Conservation (phyloP, 768 basidiomycete genomes). For the Suillus lakei region DNA sequence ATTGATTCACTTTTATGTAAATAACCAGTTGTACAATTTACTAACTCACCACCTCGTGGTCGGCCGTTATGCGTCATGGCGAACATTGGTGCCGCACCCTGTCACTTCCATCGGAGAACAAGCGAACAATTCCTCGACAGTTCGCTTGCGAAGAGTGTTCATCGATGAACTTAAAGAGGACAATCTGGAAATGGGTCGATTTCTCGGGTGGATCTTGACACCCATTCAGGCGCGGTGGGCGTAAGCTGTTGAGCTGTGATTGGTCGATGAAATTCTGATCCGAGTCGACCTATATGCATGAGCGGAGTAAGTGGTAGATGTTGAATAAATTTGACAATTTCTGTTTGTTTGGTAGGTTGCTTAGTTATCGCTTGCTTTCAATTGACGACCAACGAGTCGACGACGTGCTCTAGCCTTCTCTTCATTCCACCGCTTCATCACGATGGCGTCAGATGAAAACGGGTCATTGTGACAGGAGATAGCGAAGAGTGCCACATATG, state of each 20-base stretch:
- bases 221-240: background rate
- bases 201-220: background rate
- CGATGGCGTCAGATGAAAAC: slow-evolving; percentile 61
- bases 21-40: background rate
- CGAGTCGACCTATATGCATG: background rate
- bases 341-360: too few relatives aligned
- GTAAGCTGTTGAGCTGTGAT: background rate
- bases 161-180: background rate
- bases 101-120: background rate
- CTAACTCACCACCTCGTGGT: background rate
- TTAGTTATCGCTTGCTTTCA: too few relatives aligned
- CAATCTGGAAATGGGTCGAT: background rate
- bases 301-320: too few relatives aligned
- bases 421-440: background rate
- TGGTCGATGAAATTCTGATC: background rate
- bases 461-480: slow-evolving; percentile 81
- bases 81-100: background rate
- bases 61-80: background rate
- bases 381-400: too few relatives aligned
- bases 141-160: background rate
- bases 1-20: background rate
- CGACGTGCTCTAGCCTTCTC: background rate
- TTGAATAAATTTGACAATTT: too few relatives aligned
- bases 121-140: background rate
- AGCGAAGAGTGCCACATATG: slow-evolving; percentile 76